A percentile compares a stretch with the other conserved stretches of the same genome.
Evolutionary conservation across 805 yeast species (phyloP).

Genomic region (Nakazawaea wyomingensis): DNA sequence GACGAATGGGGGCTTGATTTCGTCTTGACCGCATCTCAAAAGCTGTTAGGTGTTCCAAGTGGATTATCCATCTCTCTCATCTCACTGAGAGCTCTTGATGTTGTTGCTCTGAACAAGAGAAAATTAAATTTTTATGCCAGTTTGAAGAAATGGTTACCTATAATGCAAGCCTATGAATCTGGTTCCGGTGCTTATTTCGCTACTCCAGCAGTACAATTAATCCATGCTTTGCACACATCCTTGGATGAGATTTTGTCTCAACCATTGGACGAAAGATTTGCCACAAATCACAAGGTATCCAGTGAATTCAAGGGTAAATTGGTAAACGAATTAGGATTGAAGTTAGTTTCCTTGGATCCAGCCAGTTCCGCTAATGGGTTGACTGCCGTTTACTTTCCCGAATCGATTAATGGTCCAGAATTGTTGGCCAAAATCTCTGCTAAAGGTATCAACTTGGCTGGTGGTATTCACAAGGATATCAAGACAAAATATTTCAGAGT

Average conservation of each 20-base stretch:
- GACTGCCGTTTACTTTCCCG: conserved; percentile 81
- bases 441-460: conserved; percentile 76
- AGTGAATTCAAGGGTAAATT: conserved; percentile 57
- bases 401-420: conserved; percentile 62
- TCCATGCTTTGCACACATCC: conserved; percentile 76
- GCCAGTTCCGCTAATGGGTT: conserved; percentile 80
- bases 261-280: conserved; percentile 55
- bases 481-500: conserved; percentile 82
- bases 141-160: conserved; percentile 80
- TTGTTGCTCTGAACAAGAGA: conserved; percentile 41
- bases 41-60: conserved; percentile 92
- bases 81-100: conserved; percentile 66
- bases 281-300: conserved; percentile 58
- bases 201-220: conserved; percentile 90
- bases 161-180: conserved; percentile 79
- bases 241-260: conserved; percentile 59
- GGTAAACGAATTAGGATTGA: conserved; percentile 53
- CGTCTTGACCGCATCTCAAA: conserved; percentile 89
- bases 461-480: conserved; percentile 82
- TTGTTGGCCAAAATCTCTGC: conserved; percentile 52
- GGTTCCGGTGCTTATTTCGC: conserved; percentile 84
- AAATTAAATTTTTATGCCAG: conserved; percentile 61
- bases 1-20: conserved; percentile 88
- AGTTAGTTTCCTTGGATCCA: conserved; percentile 56
- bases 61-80: conserved; percentile 79